Evolutionary conservation across 1,139 yeast species (phyloP).

Genomic region (Saccharomyces hybrid): DNA sequence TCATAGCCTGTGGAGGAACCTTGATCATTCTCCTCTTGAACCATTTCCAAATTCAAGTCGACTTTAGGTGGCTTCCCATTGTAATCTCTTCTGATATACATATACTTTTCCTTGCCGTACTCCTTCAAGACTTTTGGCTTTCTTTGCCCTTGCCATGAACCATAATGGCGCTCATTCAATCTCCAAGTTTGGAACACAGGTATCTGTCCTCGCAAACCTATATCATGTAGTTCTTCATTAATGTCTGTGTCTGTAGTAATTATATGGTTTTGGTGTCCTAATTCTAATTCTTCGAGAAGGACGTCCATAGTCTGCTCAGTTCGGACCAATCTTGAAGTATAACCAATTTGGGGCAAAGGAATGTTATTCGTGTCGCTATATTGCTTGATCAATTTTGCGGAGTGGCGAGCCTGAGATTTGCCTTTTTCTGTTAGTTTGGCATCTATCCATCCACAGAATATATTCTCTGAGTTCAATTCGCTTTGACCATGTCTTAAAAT

Average conservation of each 20-base stretch:
- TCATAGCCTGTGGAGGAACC: constrained; percentile 29
- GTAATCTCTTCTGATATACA: constrained; percentile 58
- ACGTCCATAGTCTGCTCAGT: constrained; percentile 60
- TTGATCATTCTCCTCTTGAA: constrained; percentile 25
- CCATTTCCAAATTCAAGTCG: constrained; percentile 28
- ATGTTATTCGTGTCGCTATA: constrained; percentile 20
- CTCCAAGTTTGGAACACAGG: constrained; percentile 46
- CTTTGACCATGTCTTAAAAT: constrained; percentile 62
- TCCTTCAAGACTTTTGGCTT: constrained; percentile 45
- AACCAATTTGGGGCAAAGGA: constrained; percentile 44
- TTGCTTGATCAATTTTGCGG: constrained; percentile 46
- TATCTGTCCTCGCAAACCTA: constrained; percentile 8
- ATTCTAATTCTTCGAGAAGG: constrained; percentile 41
- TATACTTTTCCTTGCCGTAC: constrained; percentile 53
- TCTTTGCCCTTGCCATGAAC: constrained; percentile 60
- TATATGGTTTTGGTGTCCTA: constrained; percentile 17
- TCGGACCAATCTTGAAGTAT: constrained; percentile 57
- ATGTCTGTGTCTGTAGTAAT: constrained; percentile 14
- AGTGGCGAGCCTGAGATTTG: constrained; percentile 48
- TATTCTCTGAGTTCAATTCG: constrained; percentile 58
- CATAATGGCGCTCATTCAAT: constrained; percentile 72
- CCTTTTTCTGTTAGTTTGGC: constrained; percentile 57
- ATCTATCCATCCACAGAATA: constrained; percentile 78
- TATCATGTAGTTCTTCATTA: constrained; percentile 7
- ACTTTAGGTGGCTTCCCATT: constrained; percentile 59